Conservation (phyloP, 495 filamentous ascomycete species). For the Penicillium goetzii region DNA sequence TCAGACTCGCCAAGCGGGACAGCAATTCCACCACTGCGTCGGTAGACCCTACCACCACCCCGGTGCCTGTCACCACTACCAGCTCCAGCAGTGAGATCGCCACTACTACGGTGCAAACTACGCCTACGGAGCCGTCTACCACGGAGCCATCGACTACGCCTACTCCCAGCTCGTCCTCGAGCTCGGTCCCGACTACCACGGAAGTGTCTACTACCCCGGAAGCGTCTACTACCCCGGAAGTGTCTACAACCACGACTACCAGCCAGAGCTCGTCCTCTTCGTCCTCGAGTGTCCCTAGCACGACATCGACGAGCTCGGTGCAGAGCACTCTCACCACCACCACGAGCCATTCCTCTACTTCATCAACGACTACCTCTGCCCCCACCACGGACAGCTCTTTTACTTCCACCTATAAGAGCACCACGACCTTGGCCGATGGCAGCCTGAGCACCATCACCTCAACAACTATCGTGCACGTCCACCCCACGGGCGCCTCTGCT, state of each 20-base stretch:
- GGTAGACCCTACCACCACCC: slow-evolving; percentile 8
- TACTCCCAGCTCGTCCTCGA: slow-evolving; percentile 48
- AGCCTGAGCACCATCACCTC: slow-evolving; percentile 53
- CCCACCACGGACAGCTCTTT: slow-evolving; percentile 42
- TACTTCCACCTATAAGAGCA: slow-evolving; percentile 44
- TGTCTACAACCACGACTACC: slow-evolving; percentile 26
- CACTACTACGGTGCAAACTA: slow-evolving; percentile 15
- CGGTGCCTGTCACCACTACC: slow-evolving; percentile 8
- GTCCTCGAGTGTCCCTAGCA: slow-evolving; percentile 28
- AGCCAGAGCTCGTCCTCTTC: slow-evolving; percentile 28
- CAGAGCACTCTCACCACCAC: slow-evolving; percentile 48
- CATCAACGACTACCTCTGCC: slow-evolving; percentile 30
- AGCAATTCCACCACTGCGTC: slow-evolving; percentile 37
- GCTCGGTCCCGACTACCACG: slow-evolving; percentile 37
- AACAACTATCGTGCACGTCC: slow-evolving; percentile 47
- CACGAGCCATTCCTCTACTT: slow-evolving; percentile 40
- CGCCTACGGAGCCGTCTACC: slow-evolving; percentile 13
- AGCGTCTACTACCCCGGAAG: slow-evolving; percentile 18
- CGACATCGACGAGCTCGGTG: slow-evolving; percentile 43
- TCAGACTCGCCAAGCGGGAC: slow-evolving; percentile 50
- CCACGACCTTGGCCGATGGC: slow-evolving; percentile 75
- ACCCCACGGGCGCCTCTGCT: slow-evolving; percentile 30
- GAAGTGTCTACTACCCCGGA: neutral
- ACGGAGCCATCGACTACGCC: slow-evolving; percentile 17
- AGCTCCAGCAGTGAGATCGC: neutral